Evolutionary conservation across 2,329 filamentous ascomycete genomes (phyloP).

Genomic region (Lojkania enalia): DNA sequence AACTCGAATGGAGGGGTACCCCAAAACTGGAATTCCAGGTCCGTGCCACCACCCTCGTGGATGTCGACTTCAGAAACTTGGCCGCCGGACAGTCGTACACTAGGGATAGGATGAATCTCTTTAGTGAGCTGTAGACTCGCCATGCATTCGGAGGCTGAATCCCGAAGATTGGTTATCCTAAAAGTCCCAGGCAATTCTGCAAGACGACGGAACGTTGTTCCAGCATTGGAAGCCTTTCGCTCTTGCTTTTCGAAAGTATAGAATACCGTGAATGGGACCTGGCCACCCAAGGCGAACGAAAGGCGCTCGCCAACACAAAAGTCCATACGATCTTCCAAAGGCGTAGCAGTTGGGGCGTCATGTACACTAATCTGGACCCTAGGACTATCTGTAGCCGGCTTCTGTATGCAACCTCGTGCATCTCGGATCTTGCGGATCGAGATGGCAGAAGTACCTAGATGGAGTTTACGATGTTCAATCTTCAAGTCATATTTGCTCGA

Average conservation of each 20-base stretch:
- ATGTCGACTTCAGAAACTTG: slow-evolving; percentile 83
- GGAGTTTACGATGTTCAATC: slow-evolving; percentile 82
- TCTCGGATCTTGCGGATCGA: slow-evolving; percentile 90
- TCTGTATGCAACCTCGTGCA: slow-evolving; percentile 80
- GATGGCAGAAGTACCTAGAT: slow-evolving; percentile 85
- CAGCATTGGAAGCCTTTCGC: slow-evolving; percentile 76
- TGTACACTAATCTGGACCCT: slow-evolving; percentile 90
- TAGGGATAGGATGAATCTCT: slow-evolving; percentile 87
- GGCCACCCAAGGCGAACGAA: slow-evolving; percentile 86
- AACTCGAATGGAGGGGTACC: slow-evolving; percentile 97
- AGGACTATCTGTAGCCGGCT: slow-evolving; percentile 65
- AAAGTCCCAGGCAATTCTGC: slow-evolving; percentile 91
- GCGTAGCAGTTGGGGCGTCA: slow-evolving; percentile 87
- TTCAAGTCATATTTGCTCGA: slow-evolving; percentile 75
- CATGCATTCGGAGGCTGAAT: slow-evolving; percentile 85
- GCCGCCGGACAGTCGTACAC: slow-evolving; percentile 86
- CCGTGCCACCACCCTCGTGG: slow-evolving; percentile 91
- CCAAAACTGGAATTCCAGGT: slow-evolving; percentile 93
- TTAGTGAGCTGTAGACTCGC: slow-evolving; percentile 78
- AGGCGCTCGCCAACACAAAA: slow-evolving; percentile 97
- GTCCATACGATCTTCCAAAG: slow-evolving; percentile 80
- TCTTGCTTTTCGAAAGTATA: slow-evolving; percentile 83
- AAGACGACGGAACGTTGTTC: slow-evolving; percentile 87
- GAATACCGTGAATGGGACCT: slow-evolving; percentile 87
- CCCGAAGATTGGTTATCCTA: slow-evolving; percentile 81